These are phyloP conservation scores for Talaromyces rugulosus DNA, from an alignment of 2,329 filamentous ascomycete genomes.

Conservation along the genomic window DNA sequence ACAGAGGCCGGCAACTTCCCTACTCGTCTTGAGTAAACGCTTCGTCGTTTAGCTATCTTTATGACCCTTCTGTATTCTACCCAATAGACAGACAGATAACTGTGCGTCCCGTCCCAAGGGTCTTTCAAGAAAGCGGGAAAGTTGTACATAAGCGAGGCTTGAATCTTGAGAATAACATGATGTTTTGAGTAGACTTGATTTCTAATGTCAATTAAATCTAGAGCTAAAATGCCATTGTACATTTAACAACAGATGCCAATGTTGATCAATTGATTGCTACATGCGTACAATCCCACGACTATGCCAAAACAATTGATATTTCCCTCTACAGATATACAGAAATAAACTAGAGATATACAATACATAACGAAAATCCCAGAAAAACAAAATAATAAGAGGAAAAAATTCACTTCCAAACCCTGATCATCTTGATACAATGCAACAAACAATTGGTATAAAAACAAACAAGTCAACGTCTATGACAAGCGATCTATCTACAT, in stretches of 20 bases:
- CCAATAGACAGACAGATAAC: constrained; percentile 21
- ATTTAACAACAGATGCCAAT: no score
- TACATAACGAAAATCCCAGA: no score
- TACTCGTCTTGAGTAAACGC: constrained; percentile 39
- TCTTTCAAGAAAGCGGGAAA: constrained; percentile 19
- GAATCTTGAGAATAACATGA: background rate
- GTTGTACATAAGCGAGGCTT: constrained; percentile 26
- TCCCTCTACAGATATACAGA: background rate
- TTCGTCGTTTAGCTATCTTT: constrained; percentile 21
- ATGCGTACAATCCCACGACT: background rate
- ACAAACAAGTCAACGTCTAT: background rate
- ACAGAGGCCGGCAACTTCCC: constrained; percentile 56
- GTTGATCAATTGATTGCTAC: no score
- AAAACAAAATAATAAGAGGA: background rate
- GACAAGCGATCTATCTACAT: background rate
- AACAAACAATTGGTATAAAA: background rate
- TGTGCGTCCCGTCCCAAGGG: constrained; percentile 22
- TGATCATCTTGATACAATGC: background rate
- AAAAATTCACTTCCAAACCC: background rate
- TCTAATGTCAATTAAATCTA: background rate
- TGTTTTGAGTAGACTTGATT: background rate
- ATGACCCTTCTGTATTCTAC: constrained; percentile 38
- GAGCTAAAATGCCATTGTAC: background rate
- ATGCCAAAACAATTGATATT: background rate
- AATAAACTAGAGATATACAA: background rate